Conservation (phyloP, 1,139 yeast genomes). For the Candida sp. region DNA sequence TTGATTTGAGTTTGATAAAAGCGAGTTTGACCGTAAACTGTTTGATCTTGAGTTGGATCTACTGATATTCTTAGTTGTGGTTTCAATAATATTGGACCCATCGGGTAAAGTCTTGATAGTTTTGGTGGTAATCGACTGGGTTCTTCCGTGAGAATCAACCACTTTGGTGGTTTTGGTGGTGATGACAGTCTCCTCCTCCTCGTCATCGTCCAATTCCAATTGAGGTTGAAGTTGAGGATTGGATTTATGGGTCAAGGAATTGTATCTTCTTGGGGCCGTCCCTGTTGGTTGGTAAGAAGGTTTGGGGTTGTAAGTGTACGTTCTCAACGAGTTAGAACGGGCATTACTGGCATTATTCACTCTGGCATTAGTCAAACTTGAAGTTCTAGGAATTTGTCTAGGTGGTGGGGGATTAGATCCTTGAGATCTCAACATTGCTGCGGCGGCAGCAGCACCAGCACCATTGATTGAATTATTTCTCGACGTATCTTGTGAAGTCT, state of each 20-base stretch:
- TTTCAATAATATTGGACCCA: constrained; percentile 44
- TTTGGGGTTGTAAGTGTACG: constrained; percentile 39
- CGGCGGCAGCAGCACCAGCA: constrained; percentile 47
- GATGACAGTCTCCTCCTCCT: constrained; percentile 26
- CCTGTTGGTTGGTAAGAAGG: constrained; percentile 36
- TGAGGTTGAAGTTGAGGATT: constrained; percentile 5
- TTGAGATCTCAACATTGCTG: constrained; percentile 26
- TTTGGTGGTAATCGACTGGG: constrained; percentile 41
- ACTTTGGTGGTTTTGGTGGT: constrained; percentile 45
- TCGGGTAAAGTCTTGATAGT: constrained; percentile 40
- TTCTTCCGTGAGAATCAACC: constrained; percentile 41
- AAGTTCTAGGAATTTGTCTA: constrained; percentile 8
- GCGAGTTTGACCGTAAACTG: constrained; percentile 25
- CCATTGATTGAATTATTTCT: constrained; percentile 24
- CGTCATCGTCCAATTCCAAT: constrained; percentile 16
- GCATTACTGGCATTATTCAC: background rate
- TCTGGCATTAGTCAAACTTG: constrained; percentile 15
- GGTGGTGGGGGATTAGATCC: constrained; percentile 3
- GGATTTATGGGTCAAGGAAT: constrained; percentile 12
- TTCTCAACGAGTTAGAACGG: constrained; percentile 29
- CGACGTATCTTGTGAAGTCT: background rate
- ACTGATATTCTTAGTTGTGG: constrained; percentile 42
- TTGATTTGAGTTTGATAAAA: constrained; percentile 14
- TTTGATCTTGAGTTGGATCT: constrained; percentile 33
- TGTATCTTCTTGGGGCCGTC: constrained; percentile 18